phyloP scores from a whole-genome alignment of 768 basidiomycete species.

The Leccinum obscurum region DNA sequence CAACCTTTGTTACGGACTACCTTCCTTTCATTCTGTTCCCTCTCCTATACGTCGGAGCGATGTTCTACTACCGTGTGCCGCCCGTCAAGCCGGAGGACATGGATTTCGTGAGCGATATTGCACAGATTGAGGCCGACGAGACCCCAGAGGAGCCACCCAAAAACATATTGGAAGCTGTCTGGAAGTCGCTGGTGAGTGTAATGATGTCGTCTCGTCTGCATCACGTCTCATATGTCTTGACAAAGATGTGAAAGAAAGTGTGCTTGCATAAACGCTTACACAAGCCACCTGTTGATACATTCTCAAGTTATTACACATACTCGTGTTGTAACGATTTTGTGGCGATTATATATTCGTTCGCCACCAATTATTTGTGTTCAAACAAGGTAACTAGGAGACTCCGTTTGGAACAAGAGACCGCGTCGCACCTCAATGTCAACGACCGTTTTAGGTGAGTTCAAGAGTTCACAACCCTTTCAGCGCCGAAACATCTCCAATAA shows the following conservation, averaged over 20 bases:
- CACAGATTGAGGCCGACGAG: slow-evolving; percentile 67
- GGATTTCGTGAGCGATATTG: slow-evolving; percentile 78
- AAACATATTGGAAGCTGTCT: slow-evolving; percentile 68
- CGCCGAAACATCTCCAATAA: too few relatives aligned
- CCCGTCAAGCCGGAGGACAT: slow-evolving; percentile 55
- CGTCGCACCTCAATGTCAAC: too few relatives aligned
- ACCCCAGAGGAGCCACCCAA: slow-evolving; percentile 71
- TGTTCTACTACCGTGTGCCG: slow-evolving; percentile 39
- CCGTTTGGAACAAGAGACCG: too few relatives aligned
- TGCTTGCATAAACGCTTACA: background rate
- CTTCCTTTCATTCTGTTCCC: slow-evolving; percentile 74
- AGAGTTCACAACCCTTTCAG: too few relatives aligned
- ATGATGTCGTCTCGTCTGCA: background rate
- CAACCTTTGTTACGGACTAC: slow-evolving; percentile 81
- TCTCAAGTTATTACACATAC: background rate
- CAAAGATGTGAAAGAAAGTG: slow-evolving; percentile 22
- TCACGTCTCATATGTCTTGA: slow-evolving; percentile 1
- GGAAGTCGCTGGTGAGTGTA: slow-evolving; percentile 73
- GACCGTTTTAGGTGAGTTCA: too few relatives aligned
- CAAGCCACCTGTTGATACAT: background rate
- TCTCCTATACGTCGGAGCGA: slow-evolving; percentile 65
- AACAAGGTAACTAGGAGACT: too few relatives aligned
- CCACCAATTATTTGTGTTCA: too few relatives aligned
- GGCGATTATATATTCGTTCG: too few relatives aligned
- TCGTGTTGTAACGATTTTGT: background rate